These are phyloP conservation scores for Pyricularia sp. DNA, from an alignment of 2,329 filamentous ascomycete genomes.

Conservation along the genomic window DNA sequence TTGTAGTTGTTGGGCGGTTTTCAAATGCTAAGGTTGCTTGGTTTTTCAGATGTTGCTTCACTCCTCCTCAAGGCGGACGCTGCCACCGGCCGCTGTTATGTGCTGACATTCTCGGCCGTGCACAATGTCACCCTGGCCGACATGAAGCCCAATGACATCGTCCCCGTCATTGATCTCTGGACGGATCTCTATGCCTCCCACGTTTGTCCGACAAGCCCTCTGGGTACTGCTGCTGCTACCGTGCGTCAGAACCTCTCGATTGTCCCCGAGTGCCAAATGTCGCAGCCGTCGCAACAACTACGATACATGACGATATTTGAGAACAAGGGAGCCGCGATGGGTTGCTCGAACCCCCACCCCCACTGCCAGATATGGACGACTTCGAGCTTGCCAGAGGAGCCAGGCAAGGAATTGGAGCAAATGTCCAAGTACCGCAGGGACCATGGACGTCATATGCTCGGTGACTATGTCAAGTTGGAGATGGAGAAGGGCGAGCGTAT, in stretches of 20 bases:
- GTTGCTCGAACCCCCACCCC: conserved; percentile 95
- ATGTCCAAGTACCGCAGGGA: conserved; percentile 69
- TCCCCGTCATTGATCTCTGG: conserved; percentile 84
- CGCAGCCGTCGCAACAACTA: conserved; percentile 63
- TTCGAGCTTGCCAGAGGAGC: conserved; percentile 83
- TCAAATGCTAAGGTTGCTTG: background rate
- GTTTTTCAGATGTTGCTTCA: conserved; percentile 55
- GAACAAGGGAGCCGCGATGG: conserved; percentile 97
- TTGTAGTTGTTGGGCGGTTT: background rate
- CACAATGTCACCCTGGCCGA: conserved; percentile 93
- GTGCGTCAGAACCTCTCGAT: conserved; percentile 25
- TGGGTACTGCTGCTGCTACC: conserved; percentile 33
- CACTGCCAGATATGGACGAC: conserved; percentile 97
- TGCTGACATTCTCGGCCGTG: conserved; percentile 84
- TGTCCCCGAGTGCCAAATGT: conserved; percentile 25
- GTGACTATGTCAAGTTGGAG: conserved; percentile 81
- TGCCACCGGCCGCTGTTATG: conserved; percentile 93
- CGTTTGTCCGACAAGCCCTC: conserved; percentile 61
- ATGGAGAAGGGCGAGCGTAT: conserved; percentile 72
- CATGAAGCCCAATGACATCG: conserved; percentile 65
- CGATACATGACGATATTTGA: conserved; percentile 99
- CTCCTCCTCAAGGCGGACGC: conserved; percentile 73
- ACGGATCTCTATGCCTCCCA: conserved; percentile 81
- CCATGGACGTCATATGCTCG: conserved; percentile 65
- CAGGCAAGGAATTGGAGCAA: conserved; percentile 66